phyloP scores from a whole-genome alignment of 2,329 filamentous ascomycete species.

The Cladophialophora immunda region DNA sequence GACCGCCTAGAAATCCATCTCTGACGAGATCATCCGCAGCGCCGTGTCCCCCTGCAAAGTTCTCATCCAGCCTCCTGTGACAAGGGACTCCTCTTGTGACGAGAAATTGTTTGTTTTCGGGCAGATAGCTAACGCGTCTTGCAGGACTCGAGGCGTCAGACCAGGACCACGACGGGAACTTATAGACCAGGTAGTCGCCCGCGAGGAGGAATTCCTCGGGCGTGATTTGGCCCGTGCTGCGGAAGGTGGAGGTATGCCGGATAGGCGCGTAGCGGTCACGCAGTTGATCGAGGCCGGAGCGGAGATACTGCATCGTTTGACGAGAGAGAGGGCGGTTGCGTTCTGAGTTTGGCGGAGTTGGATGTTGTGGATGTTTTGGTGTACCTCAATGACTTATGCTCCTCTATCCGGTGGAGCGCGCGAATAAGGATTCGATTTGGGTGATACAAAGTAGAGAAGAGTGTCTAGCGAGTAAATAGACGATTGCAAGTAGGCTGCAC shows the following conservation, averaged over 20 bases:
- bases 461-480: constrained; percentile 4
- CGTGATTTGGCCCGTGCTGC: constrained; percentile 91
- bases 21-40: constrained; percentile 86
- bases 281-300: constrained; percentile 90
- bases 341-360: not conserved
- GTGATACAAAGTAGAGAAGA: constrained; percentile 7
- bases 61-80: constrained; percentile 87
- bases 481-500: constrained; percentile 14
- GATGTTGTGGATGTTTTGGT: not conserved
- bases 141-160: constrained; percentile 82
- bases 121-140: constrained; percentile 82
- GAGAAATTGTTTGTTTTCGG: constrained; percentile 90
- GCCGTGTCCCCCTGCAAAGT: constrained; percentile 88
- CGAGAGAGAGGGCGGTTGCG: not conserved
- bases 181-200: constrained; percentile 97
- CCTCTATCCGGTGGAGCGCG: not conserved
- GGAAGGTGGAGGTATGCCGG: constrained; percentile 90
- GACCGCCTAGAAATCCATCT: constrained; percentile 70
- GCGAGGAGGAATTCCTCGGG: constrained; percentile 96
- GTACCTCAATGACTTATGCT: not conserved
- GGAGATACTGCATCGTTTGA: constrained; percentile 82
- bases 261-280: constrained; percentile 92
- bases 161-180: constrained; percentile 99
- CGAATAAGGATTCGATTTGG: not conserved
- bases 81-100: constrained; percentile 95